Conservation (phyloP, 345 rosid genomes). For the Melastoma malabathricum region DNA sequence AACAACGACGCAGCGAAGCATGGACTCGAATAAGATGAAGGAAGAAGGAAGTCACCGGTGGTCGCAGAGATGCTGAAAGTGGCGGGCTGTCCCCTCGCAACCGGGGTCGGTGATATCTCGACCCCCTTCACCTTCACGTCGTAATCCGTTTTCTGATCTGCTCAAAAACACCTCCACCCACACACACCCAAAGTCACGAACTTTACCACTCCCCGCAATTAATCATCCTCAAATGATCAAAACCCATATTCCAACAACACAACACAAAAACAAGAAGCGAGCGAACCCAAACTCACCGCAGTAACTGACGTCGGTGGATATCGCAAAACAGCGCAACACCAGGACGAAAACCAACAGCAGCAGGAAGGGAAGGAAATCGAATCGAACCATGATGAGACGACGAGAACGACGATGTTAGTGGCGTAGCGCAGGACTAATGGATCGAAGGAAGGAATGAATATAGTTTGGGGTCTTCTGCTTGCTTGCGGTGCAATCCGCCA, state of each 20-base stretch:
- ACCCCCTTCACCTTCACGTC: constrained; percentile 28
- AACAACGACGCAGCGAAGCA: too few relatives aligned
- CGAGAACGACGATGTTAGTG: too few relatives aligned
- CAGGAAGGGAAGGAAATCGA: too few relatives aligned
- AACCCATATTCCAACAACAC: not conserved
- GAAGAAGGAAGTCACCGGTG: constrained; percentile 11
- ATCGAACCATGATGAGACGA: too few relatives aligned
- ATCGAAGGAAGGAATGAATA: too few relatives aligned
- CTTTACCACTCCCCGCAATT: too few relatives aligned
- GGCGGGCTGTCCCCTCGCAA: constrained; percentile 28
- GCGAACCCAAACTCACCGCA: constrained; percentile 16
- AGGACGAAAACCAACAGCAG: too few relatives aligned
- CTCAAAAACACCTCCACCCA: constrained; percentile 6
- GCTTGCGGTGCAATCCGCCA: too few relatives aligned
- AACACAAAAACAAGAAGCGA: not conserved
- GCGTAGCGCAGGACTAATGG: too few relatives aligned
- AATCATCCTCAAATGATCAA: not conserved
- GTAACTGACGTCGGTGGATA: constrained; percentile 21
- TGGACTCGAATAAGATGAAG: too few relatives aligned
- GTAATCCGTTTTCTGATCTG: constrained; percentile 24
- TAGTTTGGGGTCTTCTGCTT: too few relatives aligned
- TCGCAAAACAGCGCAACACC: too few relatives aligned
- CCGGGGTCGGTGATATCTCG: constrained; percentile 31
- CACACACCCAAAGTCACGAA: not conserved
- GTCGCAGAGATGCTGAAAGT: constrained; percentile 30